Conservation (phyloP, 2,329 filamentous ascomycete genomes). For the Onygena corvina region DNA sequence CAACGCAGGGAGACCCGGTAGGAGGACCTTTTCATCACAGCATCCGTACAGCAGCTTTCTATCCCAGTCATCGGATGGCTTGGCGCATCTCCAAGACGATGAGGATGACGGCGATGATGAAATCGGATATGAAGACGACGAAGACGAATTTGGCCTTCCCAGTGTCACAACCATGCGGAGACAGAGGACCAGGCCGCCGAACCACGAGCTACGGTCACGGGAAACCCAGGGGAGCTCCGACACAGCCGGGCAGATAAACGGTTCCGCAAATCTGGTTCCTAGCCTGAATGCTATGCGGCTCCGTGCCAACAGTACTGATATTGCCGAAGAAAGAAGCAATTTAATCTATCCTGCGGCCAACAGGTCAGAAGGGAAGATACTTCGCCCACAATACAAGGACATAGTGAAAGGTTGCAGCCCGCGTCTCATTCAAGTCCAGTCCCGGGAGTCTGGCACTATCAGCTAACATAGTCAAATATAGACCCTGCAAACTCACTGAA, state of each 20-base stretch:
- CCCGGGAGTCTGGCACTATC: background rate
- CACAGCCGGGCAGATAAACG: constrained; percentile 6
- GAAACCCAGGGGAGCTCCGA: background rate
- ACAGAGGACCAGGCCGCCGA: constrained; percentile 31
- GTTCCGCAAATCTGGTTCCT: constrained; percentile 10
- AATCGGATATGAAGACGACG: constrained; percentile 70
- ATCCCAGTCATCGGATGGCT: constrained; percentile 69
- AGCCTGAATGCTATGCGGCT: constrained; percentile 34
- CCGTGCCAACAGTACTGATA: constrained; percentile 80
- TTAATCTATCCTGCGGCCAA: constrained; percentile 77
- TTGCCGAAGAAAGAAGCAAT: constrained; percentile 75
- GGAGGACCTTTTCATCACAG: constrained; percentile 38
- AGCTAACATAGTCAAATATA: constrained; percentile 14
- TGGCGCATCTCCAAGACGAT: constrained; percentile 58
- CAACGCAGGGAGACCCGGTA: constrained; percentile 38
- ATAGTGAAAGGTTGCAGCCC: constrained; percentile 55
- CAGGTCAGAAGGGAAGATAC: constrained; percentile 85
- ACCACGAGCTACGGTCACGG: background rate
- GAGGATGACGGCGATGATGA: constrained; percentile 57
- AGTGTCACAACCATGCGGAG: constrained; percentile 85
- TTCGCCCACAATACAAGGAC: constrained; percentile 95
- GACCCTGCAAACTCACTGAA: constrained; percentile 88
- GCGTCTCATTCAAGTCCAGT: constrained; percentile 2
- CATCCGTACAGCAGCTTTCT: constrained; percentile 71
- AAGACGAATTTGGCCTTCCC: constrained; percentile 89